Evolutionary conservation across 2,329 filamentous ascomycete genomes (phyloP), one percentile per base, ranked within the genome.

Genomic region (Eutypella sp.): DNA sequence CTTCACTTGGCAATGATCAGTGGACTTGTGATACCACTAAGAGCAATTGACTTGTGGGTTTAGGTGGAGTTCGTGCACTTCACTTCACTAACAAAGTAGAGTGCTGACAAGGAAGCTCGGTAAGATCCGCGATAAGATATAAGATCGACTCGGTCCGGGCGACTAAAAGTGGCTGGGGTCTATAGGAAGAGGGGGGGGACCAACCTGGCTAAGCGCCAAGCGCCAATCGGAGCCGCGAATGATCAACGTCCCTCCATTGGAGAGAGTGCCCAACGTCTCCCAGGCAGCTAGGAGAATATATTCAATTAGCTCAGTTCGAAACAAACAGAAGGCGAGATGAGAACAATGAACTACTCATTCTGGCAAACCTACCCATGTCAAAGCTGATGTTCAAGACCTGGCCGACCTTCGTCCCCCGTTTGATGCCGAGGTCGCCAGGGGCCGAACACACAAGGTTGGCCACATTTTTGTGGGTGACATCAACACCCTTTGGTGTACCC

Each of bases 311-410:
- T 29, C n/a, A n/a, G n/a, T n/a, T n/a, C n/a, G n/a, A n/a, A n/a
- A n/a, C n/a, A n/a, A n/a, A n/a, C n/a, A n/a, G n/a, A n/a, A n/a
- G n/a, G n/a, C n/a, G n/a, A n/a, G n/a, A n/a, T n/a, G n/a, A n/a
- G n/a, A n/a, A n/a, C n/a, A n/a, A n/a, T n/a, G n/a, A n/a, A n/a
- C n/a, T n/a, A n/a, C n/a, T 39, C 49, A n/a, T 41, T 13, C 22
- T 15, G 37, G 42, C 7, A 27, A 16, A 63, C 74, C 55, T 66
- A 79, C 78, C 75, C 77, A 82, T 81, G 51, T 82, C 79, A 50
- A 82, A 82, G 37, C 74, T 75, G 38, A 82, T 72, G 49, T 76
- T 81, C 34, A 82, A 65, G 6, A 81, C 66, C 45, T 79, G 76
- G 3, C 73, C 76, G 7, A 82, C 78, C 11, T 70, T 70, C 10